Evolutionary conservation across 2,329 filamentous ascomycete genomes (phyloP).

Genomic region (Pyricularia sp.): DNA sequence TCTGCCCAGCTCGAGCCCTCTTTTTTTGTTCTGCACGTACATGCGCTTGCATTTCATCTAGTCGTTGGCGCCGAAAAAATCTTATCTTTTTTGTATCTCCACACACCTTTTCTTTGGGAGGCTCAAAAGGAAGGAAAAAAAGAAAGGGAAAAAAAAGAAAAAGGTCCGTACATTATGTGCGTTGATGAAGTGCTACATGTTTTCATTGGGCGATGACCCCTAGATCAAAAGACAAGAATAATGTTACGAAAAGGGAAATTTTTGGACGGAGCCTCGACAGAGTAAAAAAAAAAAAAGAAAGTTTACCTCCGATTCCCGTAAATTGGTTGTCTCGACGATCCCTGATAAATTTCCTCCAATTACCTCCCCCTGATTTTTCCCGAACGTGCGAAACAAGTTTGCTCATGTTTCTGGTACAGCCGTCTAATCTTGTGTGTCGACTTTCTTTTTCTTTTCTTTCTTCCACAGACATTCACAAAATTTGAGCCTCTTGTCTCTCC

Average conservation of each 20-base stretch:
- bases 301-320: neutral
- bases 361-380: neutral
- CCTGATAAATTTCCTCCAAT: neutral
- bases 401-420: neutral
- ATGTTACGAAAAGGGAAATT: neutral
- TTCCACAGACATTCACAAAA: neutral
- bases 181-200: neutral
- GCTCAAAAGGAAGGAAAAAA: neutral
- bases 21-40: neutral
- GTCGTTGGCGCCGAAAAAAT: neutral
- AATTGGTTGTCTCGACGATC: neutral
- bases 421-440: neutral
- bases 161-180: neutral
- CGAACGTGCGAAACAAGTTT: neutral
- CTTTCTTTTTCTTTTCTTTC: neutral
- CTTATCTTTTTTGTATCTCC: neutral
- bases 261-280: neutral
- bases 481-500: neutral
- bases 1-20: neutral
- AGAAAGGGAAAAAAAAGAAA: no score
- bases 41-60: neutral
- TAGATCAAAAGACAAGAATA: neutral
- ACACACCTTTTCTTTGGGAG: neutral
- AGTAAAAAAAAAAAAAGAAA: neutral
- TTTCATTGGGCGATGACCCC: no score